Evolutionary conservation across 768 basidiomycete genomes (phyloP), one percentile per base, ranked within the genome.

Genomic region (Candolleomyces aberdarensis): DNA sequence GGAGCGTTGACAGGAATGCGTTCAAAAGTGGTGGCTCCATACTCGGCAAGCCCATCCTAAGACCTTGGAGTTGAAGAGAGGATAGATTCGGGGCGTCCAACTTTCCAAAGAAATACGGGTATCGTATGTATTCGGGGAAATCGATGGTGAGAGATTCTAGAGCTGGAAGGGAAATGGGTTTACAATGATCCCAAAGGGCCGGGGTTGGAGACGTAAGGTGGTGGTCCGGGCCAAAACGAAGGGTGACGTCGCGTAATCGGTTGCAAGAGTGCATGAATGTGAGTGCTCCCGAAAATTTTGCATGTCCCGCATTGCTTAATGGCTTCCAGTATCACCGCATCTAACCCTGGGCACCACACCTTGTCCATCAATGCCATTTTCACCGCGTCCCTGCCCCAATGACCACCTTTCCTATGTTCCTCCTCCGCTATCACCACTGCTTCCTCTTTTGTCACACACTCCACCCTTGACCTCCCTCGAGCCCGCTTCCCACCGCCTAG

Each of bases 161-260:
- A 8, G 36, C 6, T 7, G 36, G 36, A 8, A 36, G 36, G 11
- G 36, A 36, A 5, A 36, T 36, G 36, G 36, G 11, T 36, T 36
- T 11, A 11, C 36, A 36, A 1, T 1, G 36, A 11, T 11, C 5
- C 36, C 36, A 36, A 36, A 32, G 32, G 9, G 4, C 5, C 4
- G 32, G 32, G 9, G 32, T 32, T 9, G 9, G 9, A 9, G 32
- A 32, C n/a, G n/a, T n/a, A n/a, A n/a, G n/a, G n/a, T n/a, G n/a
- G n/a, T n/a, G n/a, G n/a, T n/a, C n/a, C n/a, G n/a, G n/a, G n/a
- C n/a, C n/a, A n/a, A n/a, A n/a, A n/a, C n/a, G n/a, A n/a, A n/a
- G 76, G 78, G 53, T 75, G 75, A 0, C 66, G 58, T 0, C 71
- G 40, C 6, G 70, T 75, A 44, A 79, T 75, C 0, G 75, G 79